Base-by-base conservation (phyloP, 805 yeast species). In the Kockiozyma suomiensis region DNA sequence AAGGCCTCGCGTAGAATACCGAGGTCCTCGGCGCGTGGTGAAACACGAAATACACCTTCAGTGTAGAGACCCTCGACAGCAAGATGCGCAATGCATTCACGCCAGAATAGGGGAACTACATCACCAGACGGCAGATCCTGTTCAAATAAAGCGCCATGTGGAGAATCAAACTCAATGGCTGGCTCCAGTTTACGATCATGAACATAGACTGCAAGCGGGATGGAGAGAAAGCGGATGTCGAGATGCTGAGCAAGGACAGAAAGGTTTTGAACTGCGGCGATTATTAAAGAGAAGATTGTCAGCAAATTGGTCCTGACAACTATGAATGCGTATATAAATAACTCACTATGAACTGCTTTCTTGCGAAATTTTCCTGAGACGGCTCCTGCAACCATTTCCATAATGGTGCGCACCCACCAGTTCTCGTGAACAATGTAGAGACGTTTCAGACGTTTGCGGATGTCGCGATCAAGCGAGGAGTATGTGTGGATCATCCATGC, bases 381-480 rank as follows among this genome's bases (percentile, higher is more conserved):
- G 1, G 88, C 85, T 68, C 86, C 87, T 57, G 85, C 79, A 60
- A 89, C 75, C 25, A 90, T 80, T 55, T 88, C 91, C 15, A 87
- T 82, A 38, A 90, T 81, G 0, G 96, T 86, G 67, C 90, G 83
- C 28, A 90, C 82, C 74, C 92, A 82, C 94, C 97, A 91, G 49
- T 88, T 86, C 66, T 92, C 97, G 73, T 93, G 97, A 1, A 93
- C 96, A 32, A 92, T 81, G 64, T 86, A 87, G 2, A 90, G 77
- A 68, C 84, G 86, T 53, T 76, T 75, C 46, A 93, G 73, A 56
- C 81, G 78, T 54, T 81, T 80, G 61, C 83, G 81, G 46, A 79
- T 74, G 4, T 78, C 78, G 15, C 81, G 79, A 1, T 93, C 84
- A 28, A 93, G 79, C 64, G 82, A 74, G 62, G 82, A 74, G 70